phyloP scores from a whole-genome alignment of 2,329 filamentous ascomycete species.

The Fusarium piperis region DNA sequence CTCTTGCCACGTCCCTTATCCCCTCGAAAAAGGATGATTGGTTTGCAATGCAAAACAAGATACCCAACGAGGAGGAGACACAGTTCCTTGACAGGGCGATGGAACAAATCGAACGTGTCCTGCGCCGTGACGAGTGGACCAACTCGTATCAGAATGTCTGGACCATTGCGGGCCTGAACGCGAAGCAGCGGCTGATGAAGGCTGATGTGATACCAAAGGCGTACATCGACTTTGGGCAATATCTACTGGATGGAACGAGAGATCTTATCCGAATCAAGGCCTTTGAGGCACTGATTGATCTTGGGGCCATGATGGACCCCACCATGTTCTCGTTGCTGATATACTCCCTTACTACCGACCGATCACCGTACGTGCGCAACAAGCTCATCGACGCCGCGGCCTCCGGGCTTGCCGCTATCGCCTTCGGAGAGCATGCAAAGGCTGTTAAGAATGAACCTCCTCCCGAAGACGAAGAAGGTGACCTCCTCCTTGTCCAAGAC shows the following conservation, averaged over 20 bases:
- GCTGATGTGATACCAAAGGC: slow-evolving; percentile 66
- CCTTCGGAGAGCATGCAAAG: slow-evolving; percentile 68
- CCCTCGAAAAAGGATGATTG: slow-evolving; percentile 58
- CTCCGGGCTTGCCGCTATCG: slow-evolving; percentile 69
- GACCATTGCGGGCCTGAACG: slow-evolving; percentile 70
- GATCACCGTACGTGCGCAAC: slow-evolving; percentile 70
- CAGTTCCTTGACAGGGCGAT: slow-evolving; percentile 63
- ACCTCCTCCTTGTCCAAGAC: slow-evolving; percentile 55
- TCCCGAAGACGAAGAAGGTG: slow-evolving; percentile 48
- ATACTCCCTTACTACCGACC: slow-evolving; percentile 67
- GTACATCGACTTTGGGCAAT: slow-evolving; percentile 68
- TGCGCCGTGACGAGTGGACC: slow-evolving; percentile 75
- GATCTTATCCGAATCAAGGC: slow-evolving; percentile 73
- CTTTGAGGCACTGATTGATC: slow-evolving; percentile 70
- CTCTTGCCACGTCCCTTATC: slow-evolving; percentile 67
- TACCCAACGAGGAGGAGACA: slow-evolving; percentile 56
- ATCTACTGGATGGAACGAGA: slow-evolving; percentile 70
- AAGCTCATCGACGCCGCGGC: slow-evolving; percentile 68
- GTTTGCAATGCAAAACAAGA: slow-evolving; percentile 56
- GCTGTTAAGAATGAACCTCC: slow-evolving; percentile 52
- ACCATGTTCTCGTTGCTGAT: slow-evolving; percentile 66
- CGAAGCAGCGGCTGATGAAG: slow-evolving; percentile 71
- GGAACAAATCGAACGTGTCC: slow-evolving; percentile 73
- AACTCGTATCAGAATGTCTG: slow-evolving; percentile 74
- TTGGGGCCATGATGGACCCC: slow-evolving; percentile 67